Evolutionary conservation across 2,329 filamentous ascomycete species (phyloP).

Genomic region (Septoria linicola): DNA sequence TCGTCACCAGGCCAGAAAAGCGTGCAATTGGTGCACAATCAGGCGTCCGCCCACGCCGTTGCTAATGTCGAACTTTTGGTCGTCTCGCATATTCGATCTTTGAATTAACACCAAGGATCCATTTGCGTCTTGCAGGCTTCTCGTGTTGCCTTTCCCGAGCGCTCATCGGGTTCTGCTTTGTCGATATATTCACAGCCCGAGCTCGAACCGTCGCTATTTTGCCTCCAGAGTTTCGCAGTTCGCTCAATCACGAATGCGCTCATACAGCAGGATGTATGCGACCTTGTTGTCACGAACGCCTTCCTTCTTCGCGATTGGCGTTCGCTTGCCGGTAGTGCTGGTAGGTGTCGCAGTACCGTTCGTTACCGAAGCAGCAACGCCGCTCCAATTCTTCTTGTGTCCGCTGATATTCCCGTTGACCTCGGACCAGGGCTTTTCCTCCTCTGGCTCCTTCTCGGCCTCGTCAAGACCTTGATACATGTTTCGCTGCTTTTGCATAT

Average conservation of each 20-base stretch:
- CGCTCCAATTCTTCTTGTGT: slow-evolving; percentile 59
- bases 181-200: slow-evolving; percentile 1
- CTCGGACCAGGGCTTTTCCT: slow-evolving; percentile 73
- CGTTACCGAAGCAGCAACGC: slow-evolving; percentile 47
- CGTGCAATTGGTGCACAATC: background rate
- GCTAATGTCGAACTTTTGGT: slow-evolving; percentile 13
- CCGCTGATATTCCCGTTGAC: slow-evolving; percentile 62
- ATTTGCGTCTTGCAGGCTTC: background rate
- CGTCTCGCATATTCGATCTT: background rate
- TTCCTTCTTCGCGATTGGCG: slow-evolving; percentile 50
- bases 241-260: slow-evolving; percentile 43
- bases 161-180: background rate
- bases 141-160: background rate
- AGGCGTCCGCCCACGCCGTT: slow-evolving; percentile 11
- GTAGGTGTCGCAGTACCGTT: slow-evolving; percentile 59
- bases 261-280: slow-evolving; percentile 94
- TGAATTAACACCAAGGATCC: background rate
- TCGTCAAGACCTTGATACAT: slow-evolving; percentile 70
- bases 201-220: background rate
- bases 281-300: slow-evolving; percentile 89
- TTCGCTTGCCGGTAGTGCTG: slow-evolving; percentile 49
- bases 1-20: slow-evolving; percentile 14
- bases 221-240: background rate
- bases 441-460: slow-evolving; percentile 65
- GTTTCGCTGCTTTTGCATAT: slow-evolving; percentile 54